Conservation (phyloP, 2,329 filamentous ascomycete species). For the Elsinoe batatas region DNA sequence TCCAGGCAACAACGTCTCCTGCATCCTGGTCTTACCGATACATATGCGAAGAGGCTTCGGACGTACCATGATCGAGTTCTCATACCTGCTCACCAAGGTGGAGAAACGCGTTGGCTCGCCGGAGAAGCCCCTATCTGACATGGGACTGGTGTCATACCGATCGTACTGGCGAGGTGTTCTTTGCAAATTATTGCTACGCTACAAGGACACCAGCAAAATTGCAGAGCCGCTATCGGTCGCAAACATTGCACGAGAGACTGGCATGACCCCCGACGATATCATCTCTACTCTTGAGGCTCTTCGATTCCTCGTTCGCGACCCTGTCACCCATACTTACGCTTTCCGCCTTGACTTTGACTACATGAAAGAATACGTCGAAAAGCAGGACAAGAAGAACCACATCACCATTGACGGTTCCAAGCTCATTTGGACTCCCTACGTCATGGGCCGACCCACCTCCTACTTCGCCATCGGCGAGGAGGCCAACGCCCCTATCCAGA, state of each 20-base stretch:
- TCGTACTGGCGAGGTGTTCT: slow-evolving; percentile 93
- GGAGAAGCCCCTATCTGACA: slow-evolving; percentile 94
- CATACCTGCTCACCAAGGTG: slow-evolving; percentile 85
- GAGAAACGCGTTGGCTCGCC: slow-evolving; percentile 92
- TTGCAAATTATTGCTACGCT: slow-evolving; percentile 68
- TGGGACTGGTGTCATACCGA: slow-evolving; percentile 93
- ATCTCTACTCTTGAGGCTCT: slow-evolving; percentile 87
- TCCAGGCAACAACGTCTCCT: slow-evolving; percentile 78
- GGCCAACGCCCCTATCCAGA: slow-evolving; percentile 48
- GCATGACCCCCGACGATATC: slow-evolving; percentile 93
- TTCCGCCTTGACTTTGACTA: slow-evolving; percentile 78
- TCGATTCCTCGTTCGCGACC: slow-evolving; percentile 80
- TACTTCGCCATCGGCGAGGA: slow-evolving; percentile 30
- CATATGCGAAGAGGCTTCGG: slow-evolving; percentile 97
- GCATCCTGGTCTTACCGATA: slow-evolving; percentile 89
- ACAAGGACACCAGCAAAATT: slow-evolving; percentile 32
- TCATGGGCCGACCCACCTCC: slow-evolving; percentile 64
- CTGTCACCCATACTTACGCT: slow-evolving; percentile 78
- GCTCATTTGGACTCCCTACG: slow-evolving; percentile 90
- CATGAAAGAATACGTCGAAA: slow-evolving; percentile 76
- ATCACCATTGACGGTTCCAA: slow-evolving; percentile 71
- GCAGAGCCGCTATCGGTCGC: slow-evolving; percentile 42
- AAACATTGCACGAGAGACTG: slow-evolving; percentile 75
- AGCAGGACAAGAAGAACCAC: slow-evolving; percentile 82
- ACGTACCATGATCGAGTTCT: slow-evolving; percentile 94